A percentile compares a stretch with the other conserved stretches of the same genome.
Conservation (phyloP, 352 stramenopile genomes). For the Globisporangium yorkense region DNA sequence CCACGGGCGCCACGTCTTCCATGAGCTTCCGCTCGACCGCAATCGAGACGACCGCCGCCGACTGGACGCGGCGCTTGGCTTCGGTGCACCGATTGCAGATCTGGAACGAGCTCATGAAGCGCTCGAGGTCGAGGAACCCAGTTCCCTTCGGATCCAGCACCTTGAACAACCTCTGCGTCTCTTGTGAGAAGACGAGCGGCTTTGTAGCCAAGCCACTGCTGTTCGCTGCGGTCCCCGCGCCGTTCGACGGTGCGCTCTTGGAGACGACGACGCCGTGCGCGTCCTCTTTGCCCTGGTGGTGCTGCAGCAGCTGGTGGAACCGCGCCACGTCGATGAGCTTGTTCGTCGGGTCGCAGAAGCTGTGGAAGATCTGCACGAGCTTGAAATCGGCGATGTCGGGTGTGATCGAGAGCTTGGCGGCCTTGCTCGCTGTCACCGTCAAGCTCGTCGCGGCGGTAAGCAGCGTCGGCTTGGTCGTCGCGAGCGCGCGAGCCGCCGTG, state of each 20-base stretch:
- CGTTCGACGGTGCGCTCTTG: background rate
- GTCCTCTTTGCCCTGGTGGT: conserved; percentile 68
- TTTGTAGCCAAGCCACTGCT: conserved; percentile 10
- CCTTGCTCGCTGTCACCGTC: conserved; percentile 15
- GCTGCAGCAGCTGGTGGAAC: conserved; percentile 60
- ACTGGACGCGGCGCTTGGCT: conserved; percentile 57
- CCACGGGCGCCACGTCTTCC: conserved; percentile 70
- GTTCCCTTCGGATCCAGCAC: conserved; percentile 37
- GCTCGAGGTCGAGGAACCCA: conserved; percentile 51
- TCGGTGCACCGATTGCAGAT: conserved; percentile 86
- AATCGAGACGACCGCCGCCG: conserved; percentile 38
- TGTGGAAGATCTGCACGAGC: conserved; percentile 82
- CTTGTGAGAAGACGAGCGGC: conserved; percentile 16
- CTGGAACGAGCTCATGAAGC: conserved; percentile 83
- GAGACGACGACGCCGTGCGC: conserved; percentile 3
- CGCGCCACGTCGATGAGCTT: conserved; percentile 43
- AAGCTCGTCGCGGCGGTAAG: background rate
- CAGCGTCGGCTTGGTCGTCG: conserved; percentile 3
- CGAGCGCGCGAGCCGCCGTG: conserved; percentile 13
- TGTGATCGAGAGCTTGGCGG: conserved; percentile 53
- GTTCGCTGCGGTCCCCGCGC: conserved; percentile 2
- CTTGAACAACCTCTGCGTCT: conserved; percentile 55
- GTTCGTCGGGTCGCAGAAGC: conserved; percentile 58
- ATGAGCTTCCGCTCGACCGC: conserved; percentile 61
- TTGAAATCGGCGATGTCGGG: conserved; percentile 82